Percentiles rank a stretch among this genome's conserved stretches.
phyloP scores from a whole-genome alignment of 2,329 filamentous ascomycete species.

The Fusarium phyllophilum region DNA sequence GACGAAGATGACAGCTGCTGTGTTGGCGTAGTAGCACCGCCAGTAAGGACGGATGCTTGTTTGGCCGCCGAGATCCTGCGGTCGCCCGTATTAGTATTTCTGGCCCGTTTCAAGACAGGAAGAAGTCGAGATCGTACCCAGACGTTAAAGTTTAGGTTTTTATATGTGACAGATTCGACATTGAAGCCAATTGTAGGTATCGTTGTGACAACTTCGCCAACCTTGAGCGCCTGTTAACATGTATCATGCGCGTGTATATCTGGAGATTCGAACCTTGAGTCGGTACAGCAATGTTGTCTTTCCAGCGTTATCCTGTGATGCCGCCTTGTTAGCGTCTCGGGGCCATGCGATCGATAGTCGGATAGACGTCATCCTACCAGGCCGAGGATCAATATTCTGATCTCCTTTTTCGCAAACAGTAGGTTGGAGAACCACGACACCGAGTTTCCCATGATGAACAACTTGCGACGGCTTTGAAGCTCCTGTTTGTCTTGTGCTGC shows the following conservation, averaged over 20 bases:
- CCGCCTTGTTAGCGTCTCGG: constrained; percentile 34
- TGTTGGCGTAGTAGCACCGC: constrained; percentile 99
- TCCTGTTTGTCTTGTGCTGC: constrained; percentile 12
- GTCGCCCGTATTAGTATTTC: constrained; percentile 14
- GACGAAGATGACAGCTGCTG: constrained; percentile 97
- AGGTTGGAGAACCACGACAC: constrained; percentile 77
- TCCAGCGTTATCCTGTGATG: constrained; percentile 87
- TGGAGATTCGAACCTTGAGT: constrained; percentile 74
- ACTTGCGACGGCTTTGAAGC: constrained; percentile 20
- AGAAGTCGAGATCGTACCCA: constrained; percentile 71
- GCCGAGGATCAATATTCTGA: constrained; percentile 92
- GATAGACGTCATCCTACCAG: constrained; percentile 68
- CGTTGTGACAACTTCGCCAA: constrained; percentile 98
- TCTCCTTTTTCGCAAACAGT: constrained; percentile 95
- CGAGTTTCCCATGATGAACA: constrained; percentile 68
- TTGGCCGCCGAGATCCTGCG: constrained; percentile 90
- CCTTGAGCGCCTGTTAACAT: constrained; percentile 63
- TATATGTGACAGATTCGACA: constrained; percentile 98
- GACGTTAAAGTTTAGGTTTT: constrained; percentile 98
- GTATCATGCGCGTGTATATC: neutral
- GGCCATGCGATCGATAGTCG: constrained; percentile 3
- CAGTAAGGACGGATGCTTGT: constrained; percentile 99
- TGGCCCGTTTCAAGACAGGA: neutral
- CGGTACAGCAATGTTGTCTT: constrained; percentile 98
- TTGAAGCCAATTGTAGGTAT: constrained; percentile 99